Evolutionary conservation across 805 yeast genomes (phyloP).

Genomic region (Kluyveromyces nonfermentans): DNA sequence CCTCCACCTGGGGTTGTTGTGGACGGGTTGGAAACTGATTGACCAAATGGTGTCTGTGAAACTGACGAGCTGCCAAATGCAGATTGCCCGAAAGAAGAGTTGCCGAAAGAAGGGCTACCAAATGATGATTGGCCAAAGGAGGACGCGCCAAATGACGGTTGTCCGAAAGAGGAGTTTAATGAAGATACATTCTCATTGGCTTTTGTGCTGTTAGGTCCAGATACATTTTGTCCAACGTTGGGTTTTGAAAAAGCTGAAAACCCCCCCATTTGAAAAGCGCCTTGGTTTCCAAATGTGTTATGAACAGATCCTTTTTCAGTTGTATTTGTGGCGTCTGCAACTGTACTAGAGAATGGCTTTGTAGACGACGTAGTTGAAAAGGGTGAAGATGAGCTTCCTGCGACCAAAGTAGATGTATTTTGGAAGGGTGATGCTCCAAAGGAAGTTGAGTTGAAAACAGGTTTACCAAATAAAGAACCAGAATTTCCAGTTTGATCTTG

Average conservation of each 20-base stretch:
- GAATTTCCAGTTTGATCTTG: background rate
- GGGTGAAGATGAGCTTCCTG: background rate
- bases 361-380: constrained; percentile 5
- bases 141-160: constrained; percentile 12
- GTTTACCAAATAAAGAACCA: constrained; percentile 10
- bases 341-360: constrained; percentile 17
- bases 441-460: constrained; percentile 9
- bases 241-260: background rate
- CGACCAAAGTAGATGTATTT: background rate
- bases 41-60: constrained; percentile 19
- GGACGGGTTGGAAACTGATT: constrained; percentile 4
- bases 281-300: background rate
- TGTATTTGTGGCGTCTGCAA: background rate
- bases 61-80: too few species aligned
- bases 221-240: constrained; percentile 11
- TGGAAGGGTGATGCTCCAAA: background rate
- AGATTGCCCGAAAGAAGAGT: constrained; percentile 14
- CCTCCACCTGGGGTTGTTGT: background rate
- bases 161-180: constrained; percentile 16
- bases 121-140: constrained; percentile 11
- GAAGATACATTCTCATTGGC: constrained; percentile 1
- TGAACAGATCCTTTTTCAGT: background rate
- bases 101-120: constrained; percentile 9
- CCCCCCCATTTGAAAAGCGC: constrained; percentile 2
- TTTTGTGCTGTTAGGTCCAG: constrained; percentile 10